Conservation (phyloP, 257 asterid species). For the Solanum chmielewskii region DNA sequence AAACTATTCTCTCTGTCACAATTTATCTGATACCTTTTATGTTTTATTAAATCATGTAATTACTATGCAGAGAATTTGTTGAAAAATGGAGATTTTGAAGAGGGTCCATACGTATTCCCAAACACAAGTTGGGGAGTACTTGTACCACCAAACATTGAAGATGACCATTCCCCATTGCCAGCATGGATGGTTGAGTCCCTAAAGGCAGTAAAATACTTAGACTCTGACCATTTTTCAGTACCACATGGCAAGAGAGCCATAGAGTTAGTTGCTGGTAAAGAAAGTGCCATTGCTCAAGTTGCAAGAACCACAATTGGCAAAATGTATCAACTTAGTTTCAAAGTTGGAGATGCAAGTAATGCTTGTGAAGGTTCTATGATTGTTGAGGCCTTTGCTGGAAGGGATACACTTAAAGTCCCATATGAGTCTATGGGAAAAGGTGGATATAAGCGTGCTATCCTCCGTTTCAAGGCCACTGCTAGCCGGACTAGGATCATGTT, state of each 20-base stretch:
- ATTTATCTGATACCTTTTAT: too few species aligned
- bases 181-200: slow-evolving; percentile 97
- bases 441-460: slow-evolving; percentile 69
- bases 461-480: slow-evolving; percentile 51
- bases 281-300: slow-evolving; percentile 90
- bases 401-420: slow-evolving; percentile 60
- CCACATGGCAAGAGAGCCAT: slow-evolving; percentile 71
- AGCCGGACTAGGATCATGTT: slow-evolving; percentile 66
- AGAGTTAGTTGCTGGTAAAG: slow-evolving; percentile 91
- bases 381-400: slow-evolving; percentile 87
- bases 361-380: slow-evolving; percentile 84
- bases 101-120: slow-evolving; percentile 84
- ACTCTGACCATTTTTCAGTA: slow-evolving; percentile 72
- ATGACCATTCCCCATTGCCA: slow-evolving; percentile 86
- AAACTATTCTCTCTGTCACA: background rate
- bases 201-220: slow-evolving; percentile 84
- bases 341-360: slow-evolving; percentile 90
- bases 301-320: slow-evolving; percentile 54
- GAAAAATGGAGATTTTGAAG: slow-evolving; percentile 86
- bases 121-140: slow-evolving; percentile 95
- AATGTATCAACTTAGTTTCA: slow-evolving; percentile 56
- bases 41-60: background rate
- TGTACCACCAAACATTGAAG: slow-evolving; percentile 87
- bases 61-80: slow-evolving; percentile 53
- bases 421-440: slow-evolving; percentile 88